These are phyloP conservation scores for Malassezia brasiliensis DNA, from an alignment of 1,284 basidiomycete genomes.

Conservation along the genomic window DNA sequence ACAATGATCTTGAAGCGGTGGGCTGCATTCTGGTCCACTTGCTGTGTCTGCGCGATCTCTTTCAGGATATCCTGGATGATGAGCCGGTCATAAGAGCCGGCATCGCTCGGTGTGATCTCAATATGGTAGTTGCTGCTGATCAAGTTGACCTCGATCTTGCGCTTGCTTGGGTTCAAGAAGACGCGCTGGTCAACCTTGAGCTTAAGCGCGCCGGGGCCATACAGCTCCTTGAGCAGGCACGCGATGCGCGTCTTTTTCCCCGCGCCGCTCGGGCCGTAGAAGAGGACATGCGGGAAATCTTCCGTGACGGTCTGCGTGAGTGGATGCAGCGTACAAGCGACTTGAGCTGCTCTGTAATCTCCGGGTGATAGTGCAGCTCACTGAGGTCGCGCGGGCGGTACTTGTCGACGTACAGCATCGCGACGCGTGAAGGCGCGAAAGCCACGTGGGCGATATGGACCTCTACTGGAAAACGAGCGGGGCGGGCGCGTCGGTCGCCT, in stretches of 20 bases:
- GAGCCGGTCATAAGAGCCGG: constrained; percentile 86
- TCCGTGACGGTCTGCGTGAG: constrained; percentile 30
- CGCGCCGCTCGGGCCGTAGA: constrained; percentile 93
- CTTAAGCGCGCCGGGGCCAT: constrained; percentile 89
- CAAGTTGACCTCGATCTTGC: constrained; percentile 91
- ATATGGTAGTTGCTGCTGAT: constrained; percentile 89
- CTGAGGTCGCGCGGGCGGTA: constrained; percentile 76
- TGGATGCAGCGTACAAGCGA: constrained; percentile 59
- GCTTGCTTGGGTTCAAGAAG: constrained; percentile 84
- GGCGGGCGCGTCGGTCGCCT: background rate
- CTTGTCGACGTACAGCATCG: constrained; percentile 52
- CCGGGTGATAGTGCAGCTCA: constrained; percentile 77
- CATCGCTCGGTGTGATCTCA: constrained; percentile 94
- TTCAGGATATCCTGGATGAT: constrained; percentile 96
- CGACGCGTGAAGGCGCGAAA: background rate
- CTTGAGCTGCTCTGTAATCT: constrained; percentile 67
- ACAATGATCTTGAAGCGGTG: constrained; percentile 98
- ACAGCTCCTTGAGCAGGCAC: constrained; percentile 69
- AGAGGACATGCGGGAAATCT: constrained; percentile 94
- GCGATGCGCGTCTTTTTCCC: constrained; percentile 95
- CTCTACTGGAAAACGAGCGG: background rate
- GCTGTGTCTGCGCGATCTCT: constrained; percentile 97
- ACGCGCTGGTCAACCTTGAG: constrained; percentile 96
- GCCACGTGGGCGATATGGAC: background rate
- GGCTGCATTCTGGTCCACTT: constrained; percentile 88